phyloP scores from a whole-genome alignment of 2,329 filamentous ascomycete species.

The Drechslera avenae region DNA sequence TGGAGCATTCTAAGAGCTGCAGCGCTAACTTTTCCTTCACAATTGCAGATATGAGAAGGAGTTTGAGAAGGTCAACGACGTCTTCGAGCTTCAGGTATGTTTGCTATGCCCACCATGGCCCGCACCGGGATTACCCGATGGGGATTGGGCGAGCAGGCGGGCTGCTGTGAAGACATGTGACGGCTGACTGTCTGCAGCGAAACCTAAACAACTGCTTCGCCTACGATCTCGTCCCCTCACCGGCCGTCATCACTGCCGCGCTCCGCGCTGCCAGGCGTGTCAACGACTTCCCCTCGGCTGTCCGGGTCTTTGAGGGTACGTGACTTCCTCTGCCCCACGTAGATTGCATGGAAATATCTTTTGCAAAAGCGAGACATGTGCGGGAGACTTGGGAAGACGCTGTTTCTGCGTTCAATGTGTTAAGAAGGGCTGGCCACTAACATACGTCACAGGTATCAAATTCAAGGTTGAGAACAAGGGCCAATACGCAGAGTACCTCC shows the following conservation, averaged over 20 bases:
- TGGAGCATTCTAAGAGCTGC: slow-evolving; percentile 26
- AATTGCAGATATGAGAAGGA: slow-evolving; percentile 93
- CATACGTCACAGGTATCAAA: slow-evolving; percentile 75
- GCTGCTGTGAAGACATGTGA: slow-evolving; percentile 1
- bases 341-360: neutral
- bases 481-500: slow-evolving; percentile 96
- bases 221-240: slow-evolving; percentile 97
- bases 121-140: slow-evolving; percentile 23
- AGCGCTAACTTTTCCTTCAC: slow-evolving; percentile 35
- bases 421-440: slow-evolving; percentile 30
- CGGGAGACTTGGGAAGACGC: neutral
- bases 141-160: slow-evolving; percentile 9
- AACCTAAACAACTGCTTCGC: slow-evolving; percentile 99
- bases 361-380: neutral
- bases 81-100: slow-evolving; percentile 98
- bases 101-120: slow-evolving; percentile 8
- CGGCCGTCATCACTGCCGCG: slow-evolving; percentile 87
- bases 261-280: slow-evolving; percentile 93
- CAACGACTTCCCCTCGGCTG: slow-evolving; percentile 97
- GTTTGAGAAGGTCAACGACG: slow-evolving; percentile 95
- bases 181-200: slow-evolving; percentile 60
- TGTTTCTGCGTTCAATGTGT: slow-evolving; percentile 7
- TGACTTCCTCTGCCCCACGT: slow-evolving; percentile 10
- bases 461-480: slow-evolving; percentile 98
- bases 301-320: slow-evolving; percentile 97